Evolutionary conservation across 306 rosid genomes (phyloP).

Genomic region (Morella rubra): DNA sequence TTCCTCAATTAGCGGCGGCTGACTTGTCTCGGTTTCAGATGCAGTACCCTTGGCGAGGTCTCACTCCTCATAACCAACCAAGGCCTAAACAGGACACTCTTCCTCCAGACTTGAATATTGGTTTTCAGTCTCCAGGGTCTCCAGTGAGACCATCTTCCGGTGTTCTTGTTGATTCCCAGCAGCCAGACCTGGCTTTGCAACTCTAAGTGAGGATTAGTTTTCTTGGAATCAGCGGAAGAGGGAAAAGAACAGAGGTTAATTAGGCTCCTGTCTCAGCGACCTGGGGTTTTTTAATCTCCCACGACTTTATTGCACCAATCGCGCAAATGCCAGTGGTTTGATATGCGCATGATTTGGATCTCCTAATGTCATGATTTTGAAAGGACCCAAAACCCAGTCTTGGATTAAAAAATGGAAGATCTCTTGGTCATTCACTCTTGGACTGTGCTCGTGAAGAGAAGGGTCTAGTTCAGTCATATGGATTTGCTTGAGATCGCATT

Average conservation of each 20-base stretch:
- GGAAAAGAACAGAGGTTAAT: slow-evolving; percentile 5
- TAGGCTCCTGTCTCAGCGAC: slow-evolving; percentile 30
- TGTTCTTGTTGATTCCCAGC: slow-evolving; percentile 85
- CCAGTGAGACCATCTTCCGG: slow-evolving; percentile 90
- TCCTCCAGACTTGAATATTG: slow-evolving; percentile 97
- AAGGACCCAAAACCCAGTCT: slow-evolving; percentile 20
- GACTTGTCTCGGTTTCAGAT: slow-evolving; percentile 81
- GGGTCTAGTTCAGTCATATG: slow-evolving; percentile 20
- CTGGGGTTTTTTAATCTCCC: slow-evolving; percentile 28
- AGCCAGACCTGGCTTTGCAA: slow-evolving; percentile 97
- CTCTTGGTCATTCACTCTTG: slow-evolving; percentile 11
- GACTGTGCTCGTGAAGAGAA: slow-evolving; percentile 14
- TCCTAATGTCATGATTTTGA: slow-evolving; percentile 15
- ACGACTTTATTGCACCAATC: slow-evolving; percentile 11
- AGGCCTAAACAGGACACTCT: slow-evolving; percentile 79
- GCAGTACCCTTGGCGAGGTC: slow-evolving; percentile 73
- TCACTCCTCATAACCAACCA: slow-evolving; percentile 58
- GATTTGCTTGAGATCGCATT: slow-evolving; percentile 32
- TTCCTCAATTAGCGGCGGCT: slow-evolving; percentile 68
- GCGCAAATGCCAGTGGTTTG: slow-evolving; percentile 34
- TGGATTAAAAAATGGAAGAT: slow-evolving; percentile 14
- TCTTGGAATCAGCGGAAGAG: slow-evolving; percentile 26
- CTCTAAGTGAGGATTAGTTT: slow-evolving; percentile 45
- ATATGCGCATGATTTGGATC: slow-evolving; percentile 28
- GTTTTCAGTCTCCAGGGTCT: slow-evolving; percentile 88